Base-by-base conservation (phyloP, 164 flowering plant genomes). In the Cinnamomum chago region DNA sequence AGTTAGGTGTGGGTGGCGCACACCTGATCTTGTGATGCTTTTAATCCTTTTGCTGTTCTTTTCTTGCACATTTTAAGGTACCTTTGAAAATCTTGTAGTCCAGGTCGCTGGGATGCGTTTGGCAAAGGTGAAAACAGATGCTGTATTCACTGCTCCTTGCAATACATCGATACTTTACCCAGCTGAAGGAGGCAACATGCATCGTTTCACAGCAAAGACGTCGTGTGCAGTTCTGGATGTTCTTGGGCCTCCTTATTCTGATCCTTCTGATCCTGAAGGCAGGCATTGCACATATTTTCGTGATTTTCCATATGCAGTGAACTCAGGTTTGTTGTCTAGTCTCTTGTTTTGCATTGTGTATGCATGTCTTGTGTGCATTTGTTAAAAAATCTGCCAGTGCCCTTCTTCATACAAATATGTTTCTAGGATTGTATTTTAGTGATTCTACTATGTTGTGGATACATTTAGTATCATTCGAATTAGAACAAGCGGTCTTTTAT, bases 201-300 rank as follows among this genome's bases (percentile, higher is more conserved):
- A 93, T 77, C 81, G 81, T 15, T 91, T 93, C 79, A 90, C 87
- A 2, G 99, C 97, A n/a, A 70, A 86, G 33, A 91, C 94, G 23
- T 83, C 99, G 2, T 91, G 97, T 72, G 94, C 87, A 0, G 85
- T 95, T 40, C 89, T 95, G 74, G 99, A 95, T 82, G 99, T 95
- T 68, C 70, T 95, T 35, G 97, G 97, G 71, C 99, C 99, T 55
- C 97, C 99, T 55, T 95, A 95, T 72, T 86, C 93, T 0, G 82
- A 82, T 65, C 83, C 84, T 72, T 86, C 93, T 0, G 82, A 82
- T 65, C 83, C 84, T 17, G 94, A 92, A 55, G 98, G 92, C 20
- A 86, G 97, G 10, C 91, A 91, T 30, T 86, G 97, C 75, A 80
- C 90, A 0, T 90, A 88, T 76, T 95, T 88, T 82, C 80, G 58